A percentile compares a stretch with the other conserved stretches of the same genome.
Conservation (phyloP, 768 basidiomycete species). For the Lactarius evosmus region DNA sequence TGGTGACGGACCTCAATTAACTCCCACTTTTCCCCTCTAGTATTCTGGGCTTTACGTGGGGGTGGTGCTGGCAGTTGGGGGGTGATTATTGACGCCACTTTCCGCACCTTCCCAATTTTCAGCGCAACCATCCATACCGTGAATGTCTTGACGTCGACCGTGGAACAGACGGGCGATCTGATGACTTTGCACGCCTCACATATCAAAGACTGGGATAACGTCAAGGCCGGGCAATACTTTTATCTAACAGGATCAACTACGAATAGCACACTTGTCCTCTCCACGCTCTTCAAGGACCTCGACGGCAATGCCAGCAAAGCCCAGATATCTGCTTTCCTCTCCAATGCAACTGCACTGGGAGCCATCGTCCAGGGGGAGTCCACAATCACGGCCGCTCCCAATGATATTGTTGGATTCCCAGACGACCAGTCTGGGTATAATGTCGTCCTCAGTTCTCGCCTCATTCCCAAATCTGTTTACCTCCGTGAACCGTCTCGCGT, state of each 20-base stretch:
- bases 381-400: constrained; percentile 10
- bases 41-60: constrained; percentile 30
- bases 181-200: constrained; percentile 31
- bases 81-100: constrained; percentile 38
- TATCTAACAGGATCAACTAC: constrained; percentile 31
- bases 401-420: constrained; percentile 10
- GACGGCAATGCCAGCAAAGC: constrained; percentile 22
- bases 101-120: constrained; percentile 39
- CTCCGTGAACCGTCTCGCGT: constrained; percentile 4
- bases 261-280: constrained; percentile 15
- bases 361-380: constrained; percentile 21
- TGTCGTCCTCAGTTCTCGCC: constrained; percentile 22
- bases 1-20: background rate
- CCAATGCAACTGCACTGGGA: constrained; percentile 23
- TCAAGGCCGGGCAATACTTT: constrained; percentile 29
- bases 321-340: constrained; percentile 20
- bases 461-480: constrained; percentile 17
- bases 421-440: constrained; percentile 23
- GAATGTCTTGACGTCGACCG: constrained; percentile 34
- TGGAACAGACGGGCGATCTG: constrained; percentile 39
- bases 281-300: constrained; percentile 29
- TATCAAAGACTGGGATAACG: constrained; percentile 8
- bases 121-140: constrained; percentile 32
- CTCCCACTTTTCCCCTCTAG: constrained; percentile 9
- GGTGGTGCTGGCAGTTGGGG: constrained; percentile 37